Evolutionary conservation across 1,284 basidiomycete species (phyloP).

Genomic region (Sutorius eximius): DNA sequence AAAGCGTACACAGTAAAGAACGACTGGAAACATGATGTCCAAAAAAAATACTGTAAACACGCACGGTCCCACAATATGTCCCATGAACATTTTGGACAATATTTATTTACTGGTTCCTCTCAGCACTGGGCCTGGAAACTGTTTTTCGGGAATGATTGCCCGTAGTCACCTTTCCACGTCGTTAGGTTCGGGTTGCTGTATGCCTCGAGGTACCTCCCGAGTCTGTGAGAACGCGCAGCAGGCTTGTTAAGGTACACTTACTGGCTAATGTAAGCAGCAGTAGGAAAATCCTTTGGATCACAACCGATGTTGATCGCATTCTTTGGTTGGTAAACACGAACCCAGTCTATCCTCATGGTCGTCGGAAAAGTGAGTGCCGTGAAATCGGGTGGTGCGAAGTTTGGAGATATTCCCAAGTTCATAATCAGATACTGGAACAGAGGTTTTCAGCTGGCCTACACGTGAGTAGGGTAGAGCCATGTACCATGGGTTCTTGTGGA

Average conservation of each 20-base stretch:
- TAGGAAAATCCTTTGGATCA: conserved; percentile 79
- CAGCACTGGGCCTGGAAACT: conserved; percentile 54
- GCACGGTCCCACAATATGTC: conserved; percentile 6
- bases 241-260: conserved; percentile 35
- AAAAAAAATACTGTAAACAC: conserved; percentile 15
- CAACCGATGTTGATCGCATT: conserved; percentile 76
- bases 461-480: conserved; percentile 11
- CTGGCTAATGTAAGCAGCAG: conserved; percentile 71
- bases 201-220: conserved; percentile 47
- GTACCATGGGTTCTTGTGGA: conserved; percentile 82
- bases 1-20: conserved; percentile 26
- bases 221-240: conserved; percentile 23
- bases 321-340: conserved; percentile 79
- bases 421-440: conserved; percentile 65
- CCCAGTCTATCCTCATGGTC: conserved; percentile 77
- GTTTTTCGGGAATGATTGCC: conserved; percentile 63
- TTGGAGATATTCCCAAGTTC: conserved; percentile 80
- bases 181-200: conserved; percentile 58
- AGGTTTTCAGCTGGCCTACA: conserved; percentile 4
- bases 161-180: conserved; percentile 58
- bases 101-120: conserved; percentile 11
- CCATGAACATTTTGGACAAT: conserved; percentile 6
- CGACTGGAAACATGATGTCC: conserved; percentile 19
- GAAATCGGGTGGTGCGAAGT: conserved; percentile 73
- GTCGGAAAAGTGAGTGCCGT: conserved; percentile 66